Base-by-base conservation (phyloP, 495 filamentous ascomycete species). In the Neurospora sp. region DNA sequence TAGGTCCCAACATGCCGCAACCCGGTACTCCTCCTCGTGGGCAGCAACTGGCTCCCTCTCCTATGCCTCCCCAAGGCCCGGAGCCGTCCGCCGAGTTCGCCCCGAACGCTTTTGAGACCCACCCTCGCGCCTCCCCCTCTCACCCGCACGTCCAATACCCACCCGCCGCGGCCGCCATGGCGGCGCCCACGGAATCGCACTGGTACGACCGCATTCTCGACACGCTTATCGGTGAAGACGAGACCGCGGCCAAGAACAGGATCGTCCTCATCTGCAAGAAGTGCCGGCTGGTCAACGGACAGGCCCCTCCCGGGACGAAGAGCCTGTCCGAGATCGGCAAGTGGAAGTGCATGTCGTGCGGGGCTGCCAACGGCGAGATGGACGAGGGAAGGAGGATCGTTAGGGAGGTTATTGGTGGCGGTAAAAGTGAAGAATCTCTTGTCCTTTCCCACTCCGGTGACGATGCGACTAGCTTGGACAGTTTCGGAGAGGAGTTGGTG, bases 141-240 rank as follows among this genome's bases (percentile, higher is more conserved):
- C 53, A 35, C 6, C 74, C 78, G 0, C 81, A 79, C 71, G 70
- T 79, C 41, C 85, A 84, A 59, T 84, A 87, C 78, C 77, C 74
- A 16, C 78, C 76, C 39, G 74, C 76, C 37, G 27, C 70, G 48
- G 20, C 71, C 16, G 41, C 78, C 10, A 75, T 87, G 78, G 76
- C 82, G 74, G 86, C 80, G 75, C 69, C 80, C 1, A 78, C 80
- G 27, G 87, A 87, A 53, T 83, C 89, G 42, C 88, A 90, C 73
- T 98, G 96, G 96, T 98, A 98, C 80, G 96, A 99, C 78, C 89
- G 96, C 59, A 88, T 99, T 40, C 81, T 98, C 45, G 96, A 99
- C 78, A 89, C 97, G 6, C 87, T 99, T 40, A 85, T 99, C 0
- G 96, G 96, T 31, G 96, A 99, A 81, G 96, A 99, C 76, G 96